These are phyloP conservation scores for Atkinsonella texensis DNA, from an alignment of 2,329 filamentous ascomycete species.

Conservation along the genomic window DNA sequence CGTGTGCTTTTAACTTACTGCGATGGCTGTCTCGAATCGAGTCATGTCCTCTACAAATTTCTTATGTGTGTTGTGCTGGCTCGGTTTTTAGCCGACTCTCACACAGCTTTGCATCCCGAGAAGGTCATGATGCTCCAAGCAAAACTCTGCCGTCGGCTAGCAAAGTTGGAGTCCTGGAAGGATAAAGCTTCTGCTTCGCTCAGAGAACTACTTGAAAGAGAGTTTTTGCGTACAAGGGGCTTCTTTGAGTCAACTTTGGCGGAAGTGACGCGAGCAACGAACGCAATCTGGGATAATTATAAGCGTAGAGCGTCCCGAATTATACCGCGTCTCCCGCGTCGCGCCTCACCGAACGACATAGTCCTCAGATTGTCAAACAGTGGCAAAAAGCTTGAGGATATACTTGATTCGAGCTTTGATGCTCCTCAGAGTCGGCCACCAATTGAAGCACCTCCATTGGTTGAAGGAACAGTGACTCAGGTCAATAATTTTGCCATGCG, in stretches of 20 bases:
- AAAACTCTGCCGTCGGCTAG: constrained; percentile 45
- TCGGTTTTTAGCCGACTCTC: constrained; percentile 30
- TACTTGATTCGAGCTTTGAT: neutral
- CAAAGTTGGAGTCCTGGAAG: constrained; percentile 35
- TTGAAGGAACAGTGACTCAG: neutral
- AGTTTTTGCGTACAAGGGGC: neutral
- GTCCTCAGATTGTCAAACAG: neutral
- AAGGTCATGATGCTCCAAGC: constrained; percentile 17
- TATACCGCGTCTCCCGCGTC: neutral
- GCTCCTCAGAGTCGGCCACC: no score
- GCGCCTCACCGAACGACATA: neutral
- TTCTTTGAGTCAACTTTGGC: neutral
- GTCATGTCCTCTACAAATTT: constrained; percentile 40
- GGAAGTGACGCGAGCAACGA: neutral
- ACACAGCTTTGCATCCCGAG: constrained; percentile 8
- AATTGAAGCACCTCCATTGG: neutral
- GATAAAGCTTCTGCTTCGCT: neutral
- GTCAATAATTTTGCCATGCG: neutral
- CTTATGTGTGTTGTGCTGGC: constrained; percentile 38
- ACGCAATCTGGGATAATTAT: constrained; percentile 15
- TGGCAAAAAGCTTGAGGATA: neutral
- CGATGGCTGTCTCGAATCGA: constrained; percentile 17
- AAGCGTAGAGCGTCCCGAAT: neutral
- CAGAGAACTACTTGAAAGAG: neutral
- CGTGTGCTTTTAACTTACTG: constrained; percentile 29